A percentile compares a stretch with the other conserved stretches of the same genome.
phyloP scores from a whole-genome alignment of 1,139 yeast species.

The Yamadazyma sp. region DNA sequence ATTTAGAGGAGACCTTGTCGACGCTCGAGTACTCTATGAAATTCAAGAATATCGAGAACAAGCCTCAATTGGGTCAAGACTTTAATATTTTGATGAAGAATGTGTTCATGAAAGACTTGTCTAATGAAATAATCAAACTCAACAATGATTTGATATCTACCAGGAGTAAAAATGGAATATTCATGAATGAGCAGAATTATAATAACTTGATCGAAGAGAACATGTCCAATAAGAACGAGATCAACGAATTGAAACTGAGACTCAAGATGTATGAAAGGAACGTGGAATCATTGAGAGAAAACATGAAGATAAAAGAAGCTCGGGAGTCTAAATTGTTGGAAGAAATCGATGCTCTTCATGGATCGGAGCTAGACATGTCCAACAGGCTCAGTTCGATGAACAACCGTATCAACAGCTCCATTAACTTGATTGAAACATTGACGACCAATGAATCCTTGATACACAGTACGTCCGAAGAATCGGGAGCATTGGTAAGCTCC shows the following conservation, averaged over 20 bases:
- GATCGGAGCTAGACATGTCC: constrained; percentile 6
- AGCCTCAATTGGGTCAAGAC: constrained; percentile 60
- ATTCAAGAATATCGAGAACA: constrained; percentile 75
- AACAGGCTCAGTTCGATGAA: constrained; percentile 6
- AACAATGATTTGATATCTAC: constrained; percentile 63
- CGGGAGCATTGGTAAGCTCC: constrained; percentile 5
- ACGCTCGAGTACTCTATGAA: constrained; percentile 84
- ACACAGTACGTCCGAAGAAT: constrained; percentile 4
- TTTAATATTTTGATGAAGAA: constrained; percentile 55
- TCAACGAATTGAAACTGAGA: constrained; percentile 15
- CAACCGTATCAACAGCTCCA: constrained; percentile 8
- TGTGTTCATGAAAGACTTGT: constrained; percentile 57
- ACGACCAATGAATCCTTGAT: constrained; percentile 5
- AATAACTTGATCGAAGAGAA: constrained; percentile 38
- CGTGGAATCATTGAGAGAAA: constrained; percentile 8
- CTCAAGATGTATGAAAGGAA: constrained; percentile 7
- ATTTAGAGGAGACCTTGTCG: constrained; percentile 75
- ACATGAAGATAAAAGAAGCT: constrained; percentile 5
- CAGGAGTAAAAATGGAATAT: constrained; percentile 62
- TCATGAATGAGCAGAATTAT: constrained; percentile 58
- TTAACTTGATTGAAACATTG: constrained; percentile 5
- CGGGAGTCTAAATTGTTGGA: constrained; percentile 3
- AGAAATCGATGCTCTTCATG: constrained; percentile 7
- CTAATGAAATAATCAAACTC: constrained; percentile 54
- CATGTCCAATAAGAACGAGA: constrained; percentile 16